Evolutionary conservation across 2,329 filamentous ascomycete genomes (phyloP).

Genomic region (Rhynchosporium agropyri): DNA sequence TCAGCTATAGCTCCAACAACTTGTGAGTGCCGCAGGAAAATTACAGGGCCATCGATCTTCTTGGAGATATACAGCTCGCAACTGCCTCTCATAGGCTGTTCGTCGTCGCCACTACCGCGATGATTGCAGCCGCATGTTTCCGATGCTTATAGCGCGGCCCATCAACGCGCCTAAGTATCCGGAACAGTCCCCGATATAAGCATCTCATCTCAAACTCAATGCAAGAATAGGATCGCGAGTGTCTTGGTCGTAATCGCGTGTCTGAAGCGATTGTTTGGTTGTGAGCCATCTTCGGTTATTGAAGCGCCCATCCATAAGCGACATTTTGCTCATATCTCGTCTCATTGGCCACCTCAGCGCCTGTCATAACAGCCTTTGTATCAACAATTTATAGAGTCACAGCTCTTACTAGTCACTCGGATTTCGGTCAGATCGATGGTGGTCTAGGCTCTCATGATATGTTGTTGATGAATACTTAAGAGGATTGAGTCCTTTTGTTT

Average conservation of each 20-base stretch:
- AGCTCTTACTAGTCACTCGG: conserved; percentile 22
- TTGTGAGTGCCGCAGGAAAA: conserved; percentile 9
- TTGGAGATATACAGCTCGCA: background rate
- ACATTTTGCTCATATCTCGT: conserved; percentile 21
- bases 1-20: conserved; percentile 13
- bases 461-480: conserved; percentile 39
- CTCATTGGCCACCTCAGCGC: conserved; percentile 41
- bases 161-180: conserved; percentile 31
- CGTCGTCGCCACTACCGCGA: conserved; percentile 22
- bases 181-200: conserved; percentile 19
- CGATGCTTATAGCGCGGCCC: conserved; percentile 27
- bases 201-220: conserved; percentile 22
- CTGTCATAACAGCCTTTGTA: conserved; percentile 39
- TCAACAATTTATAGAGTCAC: conserved; percentile 42
- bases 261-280: conserved; percentile 28
- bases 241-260: conserved; percentile 35
- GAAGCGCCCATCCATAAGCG: conserved; percentile 35
- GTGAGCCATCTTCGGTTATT: conserved; percentile 31
- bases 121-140: conserved; percentile 30
- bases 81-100: conserved; percentile 20
- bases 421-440: conserved; percentile 15
- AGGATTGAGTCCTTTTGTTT: conserved; percentile 33
- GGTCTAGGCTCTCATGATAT: conserved; percentile 20
- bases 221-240: conserved; percentile 33
- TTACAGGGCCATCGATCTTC: conserved; percentile 26